These are phyloP conservation scores for Hemileia vastatrix DNA, from an alignment of 1,284 basidiomycete species.

Conservation along the genomic window DNA sequence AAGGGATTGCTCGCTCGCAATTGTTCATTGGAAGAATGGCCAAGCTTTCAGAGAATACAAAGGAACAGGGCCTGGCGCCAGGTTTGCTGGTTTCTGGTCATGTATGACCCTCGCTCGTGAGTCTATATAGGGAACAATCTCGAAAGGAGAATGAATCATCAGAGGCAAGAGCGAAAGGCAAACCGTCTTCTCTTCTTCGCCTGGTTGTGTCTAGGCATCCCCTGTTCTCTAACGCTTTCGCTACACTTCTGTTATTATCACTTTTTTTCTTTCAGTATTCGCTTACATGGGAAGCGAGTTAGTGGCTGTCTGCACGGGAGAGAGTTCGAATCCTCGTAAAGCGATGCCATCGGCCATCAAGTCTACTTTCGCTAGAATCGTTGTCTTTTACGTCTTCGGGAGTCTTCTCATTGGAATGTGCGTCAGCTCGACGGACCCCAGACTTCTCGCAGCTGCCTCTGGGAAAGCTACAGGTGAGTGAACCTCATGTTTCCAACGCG, in stretches of 20 bases:
- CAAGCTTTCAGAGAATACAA: no score
- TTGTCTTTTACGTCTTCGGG: constrained; percentile 58
- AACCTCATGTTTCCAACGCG: no score
- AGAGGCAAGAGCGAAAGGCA: no score
- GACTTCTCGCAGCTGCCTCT: constrained; percentile 48
- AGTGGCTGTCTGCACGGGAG: constrained; percentile 49
- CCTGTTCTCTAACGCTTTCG: neutral
- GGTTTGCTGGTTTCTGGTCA: no score
- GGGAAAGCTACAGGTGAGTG: constrained; percentile 7
- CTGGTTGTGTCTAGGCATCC: no score
- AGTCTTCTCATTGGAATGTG: constrained; percentile 47
- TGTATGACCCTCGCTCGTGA: no score
- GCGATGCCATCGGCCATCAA: constrained; percentile 54
- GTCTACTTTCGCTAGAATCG: constrained; percentile 53
- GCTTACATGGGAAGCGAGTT: constrained; percentile 57
- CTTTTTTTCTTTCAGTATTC: constrained; percentile 44
- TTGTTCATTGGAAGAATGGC: no score
- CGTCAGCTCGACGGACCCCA: constrained; percentile 31
- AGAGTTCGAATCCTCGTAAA: constrained; percentile 53
- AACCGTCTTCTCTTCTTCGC: no score
- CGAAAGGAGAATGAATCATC: no score
- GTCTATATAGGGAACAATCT: no score
- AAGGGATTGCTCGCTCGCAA: no score
- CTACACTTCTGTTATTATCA: neutral
- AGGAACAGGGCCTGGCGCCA: no score